Conservation (phyloP, 208 protist species). For the Crithidia acanthocephali region DNA sequence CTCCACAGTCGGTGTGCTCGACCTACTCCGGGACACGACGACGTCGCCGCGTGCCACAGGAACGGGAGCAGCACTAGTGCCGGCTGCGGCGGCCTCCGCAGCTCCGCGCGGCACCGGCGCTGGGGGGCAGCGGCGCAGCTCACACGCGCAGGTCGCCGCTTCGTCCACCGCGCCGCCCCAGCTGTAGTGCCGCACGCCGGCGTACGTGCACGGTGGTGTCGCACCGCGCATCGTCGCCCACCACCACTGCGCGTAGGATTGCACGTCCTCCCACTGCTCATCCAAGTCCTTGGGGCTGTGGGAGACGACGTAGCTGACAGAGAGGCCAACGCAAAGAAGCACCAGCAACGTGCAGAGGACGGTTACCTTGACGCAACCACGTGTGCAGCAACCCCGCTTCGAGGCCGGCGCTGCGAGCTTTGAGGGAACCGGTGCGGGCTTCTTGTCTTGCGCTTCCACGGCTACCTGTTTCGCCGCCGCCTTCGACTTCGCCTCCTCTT, state of each 20-base stretch:
- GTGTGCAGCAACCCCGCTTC: not conserved
- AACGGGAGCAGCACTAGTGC: not conserved
- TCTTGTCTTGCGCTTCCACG: not conserved
- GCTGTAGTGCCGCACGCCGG: slow-evolving; percentile 34
- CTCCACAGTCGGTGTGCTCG: slow-evolving; percentile 17
- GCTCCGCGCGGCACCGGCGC: not conserved
- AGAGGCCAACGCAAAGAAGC: slow-evolving; percentile 17
- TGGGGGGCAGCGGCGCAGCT: slow-evolving; percentile 35
- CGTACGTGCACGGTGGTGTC: slow-evolving; percentile 33
- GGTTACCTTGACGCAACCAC: not conserved
- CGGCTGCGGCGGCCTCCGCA: not conserved
- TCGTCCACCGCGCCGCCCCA: slow-evolving; percentile 35
- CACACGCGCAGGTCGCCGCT: slow-evolving; percentile 19
- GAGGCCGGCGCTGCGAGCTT: not conserved
- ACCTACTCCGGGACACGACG: not conserved
- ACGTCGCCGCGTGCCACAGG: not conserved
- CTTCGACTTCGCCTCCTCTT: not conserved
- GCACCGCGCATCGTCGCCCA: slow-evolving; percentile 18
- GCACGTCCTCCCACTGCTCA: slow-evolving; percentile 42
- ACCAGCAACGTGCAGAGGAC: slow-evolving; percentile 14
- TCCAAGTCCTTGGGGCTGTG: slow-evolving; percentile 26
- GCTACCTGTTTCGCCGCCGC: not conserved
- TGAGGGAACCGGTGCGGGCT: not conserved
- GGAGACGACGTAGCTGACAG: slow-evolving; percentile 11
- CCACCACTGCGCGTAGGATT: slow-evolving; percentile 22